phyloP scores from a whole-genome alignment of 108 stramenopile species.

The Epipyxis sp. region DNA sequence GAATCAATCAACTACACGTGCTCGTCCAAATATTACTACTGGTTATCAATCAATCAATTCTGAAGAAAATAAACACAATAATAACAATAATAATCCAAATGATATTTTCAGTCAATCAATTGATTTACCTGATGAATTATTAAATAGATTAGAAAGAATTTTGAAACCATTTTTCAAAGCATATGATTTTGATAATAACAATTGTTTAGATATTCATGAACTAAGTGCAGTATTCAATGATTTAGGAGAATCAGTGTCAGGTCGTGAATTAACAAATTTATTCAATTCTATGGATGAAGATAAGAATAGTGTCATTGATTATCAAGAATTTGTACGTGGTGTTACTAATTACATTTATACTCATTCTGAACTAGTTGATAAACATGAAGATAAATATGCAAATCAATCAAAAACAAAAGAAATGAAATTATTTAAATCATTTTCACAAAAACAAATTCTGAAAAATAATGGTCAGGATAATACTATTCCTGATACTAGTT shows the following conservation, averaged over 20 bases:
- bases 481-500: no score
- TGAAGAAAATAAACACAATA: no score
- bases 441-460: conserved; percentile 32
- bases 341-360: conserved; percentile 66
- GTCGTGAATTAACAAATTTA: conserved; percentile 55
- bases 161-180: conserved; percentile 69
- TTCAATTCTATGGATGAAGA: conserved; percentile 68
- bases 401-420: background rate
- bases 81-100: no score
- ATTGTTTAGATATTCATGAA: conserved; percentile 67
- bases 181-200: conserved; percentile 75
- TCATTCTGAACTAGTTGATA: conserved; percentile 3
- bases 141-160: conserved; percentile 50
- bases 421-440: conserved; percentile 19
- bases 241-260: conserved; percentile 69
- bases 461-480: no score
- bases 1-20: no score
- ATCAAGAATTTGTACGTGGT: conserved; percentile 80
- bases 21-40: no score
- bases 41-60: no score
- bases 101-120: no score
- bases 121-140: conserved; percentile 13
- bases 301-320: conserved; percentile 63
- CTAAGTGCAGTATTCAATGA: conserved; percentile 67
- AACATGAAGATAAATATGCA: background rate